Percentiles rank a stretch among this genome's conserved stretches.
Evolutionary conservation across 2,329 filamentous ascomycete genomes (phyloP).

Genomic region (Davidsoniella australis): DNA sequence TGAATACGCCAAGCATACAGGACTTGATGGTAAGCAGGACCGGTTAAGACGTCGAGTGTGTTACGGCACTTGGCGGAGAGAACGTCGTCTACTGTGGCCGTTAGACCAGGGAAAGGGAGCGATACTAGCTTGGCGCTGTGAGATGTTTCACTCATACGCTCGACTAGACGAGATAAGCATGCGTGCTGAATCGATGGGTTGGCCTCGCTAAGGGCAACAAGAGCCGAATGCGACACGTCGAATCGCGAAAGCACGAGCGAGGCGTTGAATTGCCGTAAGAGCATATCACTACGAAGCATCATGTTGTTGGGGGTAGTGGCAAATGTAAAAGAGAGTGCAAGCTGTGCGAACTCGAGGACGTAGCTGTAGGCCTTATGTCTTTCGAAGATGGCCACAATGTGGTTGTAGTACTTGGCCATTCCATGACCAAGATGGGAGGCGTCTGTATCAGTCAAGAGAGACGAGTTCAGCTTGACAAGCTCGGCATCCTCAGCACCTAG

Average conservation of each 20-base stretch:
- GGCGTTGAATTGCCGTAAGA: constrained; percentile 70
- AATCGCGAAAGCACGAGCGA: constrained; percentile 66
- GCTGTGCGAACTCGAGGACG: constrained; percentile 66
- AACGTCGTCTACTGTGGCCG: constrained; percentile 62
- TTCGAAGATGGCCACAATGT: constrained; percentile 72
- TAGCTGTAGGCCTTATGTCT: constrained; percentile 58
- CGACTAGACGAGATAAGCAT: constrained; percentile 52
- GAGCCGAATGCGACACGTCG: constrained; percentile 62
- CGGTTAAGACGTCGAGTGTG: constrained; percentile 45
- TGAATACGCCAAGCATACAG: constrained; percentile 82
- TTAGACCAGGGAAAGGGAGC: constrained; percentile 63
- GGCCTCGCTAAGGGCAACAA: constrained; percentile 54
- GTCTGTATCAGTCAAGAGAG: constrained; percentile 20
- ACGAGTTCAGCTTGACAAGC: constrained; percentile 21
- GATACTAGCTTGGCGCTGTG: constrained; percentile 51
- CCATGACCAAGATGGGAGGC: constrained; percentile 56
- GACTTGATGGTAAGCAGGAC: constrained; percentile 75
- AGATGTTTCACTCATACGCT: constrained; percentile 50
- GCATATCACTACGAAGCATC: constrained; percentile 44
- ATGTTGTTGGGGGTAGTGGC: constrained; percentile 14
- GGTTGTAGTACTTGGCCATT: constrained; percentile 68
- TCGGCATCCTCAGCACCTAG: constrained; percentile 30
- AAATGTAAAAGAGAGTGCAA: constrained; percentile 50
- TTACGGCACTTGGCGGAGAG: constrained; percentile 55
- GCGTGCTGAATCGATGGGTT: constrained; percentile 47